Evolutionary conservation across 768 basidiomycete genomes (phyloP), one percentile per base, ranked within the genome.

Genomic region (Lactifluus rugatus): DNA sequence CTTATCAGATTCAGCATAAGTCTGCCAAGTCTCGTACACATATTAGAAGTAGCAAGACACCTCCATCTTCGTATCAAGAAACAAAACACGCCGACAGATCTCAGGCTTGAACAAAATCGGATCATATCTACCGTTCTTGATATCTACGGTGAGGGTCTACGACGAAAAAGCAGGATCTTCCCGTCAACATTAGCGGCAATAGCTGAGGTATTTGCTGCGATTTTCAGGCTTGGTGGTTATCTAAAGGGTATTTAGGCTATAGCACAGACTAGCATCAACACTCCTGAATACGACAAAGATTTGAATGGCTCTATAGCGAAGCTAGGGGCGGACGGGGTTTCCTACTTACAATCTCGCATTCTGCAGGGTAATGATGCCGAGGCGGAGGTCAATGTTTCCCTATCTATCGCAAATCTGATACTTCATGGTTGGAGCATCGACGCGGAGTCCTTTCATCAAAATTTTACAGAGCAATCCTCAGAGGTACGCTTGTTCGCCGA

Each of bases 321-420:
- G 48, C 17, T 64, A 48, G 56, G 61, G 37, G 41, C 19, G 26
- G 63, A 64, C 26, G 61, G 61, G 10, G 36, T 64, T 16, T 25
- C 45, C 7, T 64, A 68, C 65, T 13, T 68, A 65, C 56, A 62
- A 68, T 19, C 62, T 71, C 9, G 67, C 69, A n/a, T 64, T 17
- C 32, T 7, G 9, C 63, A 62, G 25, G 50, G 79, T 26, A 70
- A 71, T 8, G 72, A 74, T 45, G 73, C 75, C 17, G 77, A 84
- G 52, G 66, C 75, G 48, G 79, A 85, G 57, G 78, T 84, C 63
- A 63, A 73, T 31, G 73, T 78, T 17, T 78, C 77, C 26, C 53
- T 80, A 39, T 71, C 77, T 34, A 73, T 80, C 17, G 79, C 77
- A n/a, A 78, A 75, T 54, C 64, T 85, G 61, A 64, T 83, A 25